A percentile compares a stretch with the other conserved stretches of the same genome.
Conservation (phyloP, 1,139 yeast genomes). For the Sugiyamaella xylanicola region DNA sequence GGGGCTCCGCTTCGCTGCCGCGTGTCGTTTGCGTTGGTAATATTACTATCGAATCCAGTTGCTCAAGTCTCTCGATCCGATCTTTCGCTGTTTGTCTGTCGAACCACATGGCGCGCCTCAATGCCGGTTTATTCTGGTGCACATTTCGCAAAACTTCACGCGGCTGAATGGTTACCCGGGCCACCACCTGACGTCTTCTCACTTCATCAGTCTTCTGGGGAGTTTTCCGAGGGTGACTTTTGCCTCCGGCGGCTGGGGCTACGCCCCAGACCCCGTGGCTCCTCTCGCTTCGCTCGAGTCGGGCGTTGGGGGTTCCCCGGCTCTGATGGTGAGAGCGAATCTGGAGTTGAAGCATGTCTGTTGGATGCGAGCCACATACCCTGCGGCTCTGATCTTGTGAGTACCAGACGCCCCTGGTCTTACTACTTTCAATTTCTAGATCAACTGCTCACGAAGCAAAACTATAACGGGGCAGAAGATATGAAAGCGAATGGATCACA, state of each 20-base stretch:
- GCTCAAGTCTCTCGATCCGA: background rate
- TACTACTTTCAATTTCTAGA: too few relatives aligned
- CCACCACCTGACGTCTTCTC: background rate
- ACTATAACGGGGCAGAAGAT: too few relatives aligned
- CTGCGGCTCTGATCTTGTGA: too few relatives aligned
- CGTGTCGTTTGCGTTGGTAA: background rate
- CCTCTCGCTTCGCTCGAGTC: background rate
- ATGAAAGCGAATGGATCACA: too few relatives aligned
- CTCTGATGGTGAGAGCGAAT: too few relatives aligned
- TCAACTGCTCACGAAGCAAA: too few relatives aligned
- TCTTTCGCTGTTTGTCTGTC: background rate
- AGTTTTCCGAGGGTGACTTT: background rate
- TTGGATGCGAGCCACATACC: too few relatives aligned
- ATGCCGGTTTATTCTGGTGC: background rate
- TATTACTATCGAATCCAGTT: too few relatives aligned
- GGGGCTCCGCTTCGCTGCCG: background rate
- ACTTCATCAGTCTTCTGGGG: too few relatives aligned
- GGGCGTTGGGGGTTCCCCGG: background rate
- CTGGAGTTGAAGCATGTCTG: too few relatives aligned
- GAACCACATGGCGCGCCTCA: background rate
- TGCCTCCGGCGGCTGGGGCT: slow-evolving; percentile 1
- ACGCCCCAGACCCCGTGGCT: background rate
- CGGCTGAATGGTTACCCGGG: background rate
- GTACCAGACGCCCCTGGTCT: too few relatives aligned
- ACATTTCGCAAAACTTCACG: background rate